Evolutionary conservation across 129 eudicot genomes (phyloP), one percentile per base, ranked within the genome.

Genomic region (Erigeron canadensis): DNA sequence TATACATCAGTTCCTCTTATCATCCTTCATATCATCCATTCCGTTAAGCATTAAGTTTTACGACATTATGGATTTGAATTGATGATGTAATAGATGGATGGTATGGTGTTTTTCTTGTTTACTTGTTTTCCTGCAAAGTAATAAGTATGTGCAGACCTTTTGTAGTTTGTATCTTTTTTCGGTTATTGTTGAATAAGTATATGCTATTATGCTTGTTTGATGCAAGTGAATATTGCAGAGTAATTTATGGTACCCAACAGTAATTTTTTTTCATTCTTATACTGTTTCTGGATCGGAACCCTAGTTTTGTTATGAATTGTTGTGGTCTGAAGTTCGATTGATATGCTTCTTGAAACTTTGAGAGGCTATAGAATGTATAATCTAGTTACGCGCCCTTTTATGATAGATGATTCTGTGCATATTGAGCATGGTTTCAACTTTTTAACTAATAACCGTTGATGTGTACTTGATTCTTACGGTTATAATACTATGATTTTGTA

Each of bases 181-280:
- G 13, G 2, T 56, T n/a, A 21, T 38, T 65, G 77, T 46, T 78
- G 19, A 78, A 78, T 78, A 78, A 78, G 69, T 71, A 60, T 34
- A 64, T 78, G 82, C 72, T 70, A 77, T 77, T 70, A 77, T 77
- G 77, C 81, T 71, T 71, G 77, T 63, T 71, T 77, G 61, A 77
- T 71, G 81, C 81, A 77, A 77, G 77, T 47, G 81, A 55, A 70
- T 72, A 50, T 77, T 53, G 72, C 77, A 71, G 54, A 42, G 77
- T 70, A 55, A 71, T 63, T 45, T 10, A 43, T 63, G 41, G 11
- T 54, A 34, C 54, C 72, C 67, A 73, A 54, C 67, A 18, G 63
- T 46, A 38, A 7, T 55, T 37, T 15, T 43, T 74, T 61, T 39
- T 73, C 58, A 7, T 38, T 37, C 23, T 16, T 53, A 61, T 72